These are phyloP conservation scores for Alternaria sp. DNA, from an alignment of 2,329 filamentous ascomycete species.

Conservation along the genomic window DNA sequence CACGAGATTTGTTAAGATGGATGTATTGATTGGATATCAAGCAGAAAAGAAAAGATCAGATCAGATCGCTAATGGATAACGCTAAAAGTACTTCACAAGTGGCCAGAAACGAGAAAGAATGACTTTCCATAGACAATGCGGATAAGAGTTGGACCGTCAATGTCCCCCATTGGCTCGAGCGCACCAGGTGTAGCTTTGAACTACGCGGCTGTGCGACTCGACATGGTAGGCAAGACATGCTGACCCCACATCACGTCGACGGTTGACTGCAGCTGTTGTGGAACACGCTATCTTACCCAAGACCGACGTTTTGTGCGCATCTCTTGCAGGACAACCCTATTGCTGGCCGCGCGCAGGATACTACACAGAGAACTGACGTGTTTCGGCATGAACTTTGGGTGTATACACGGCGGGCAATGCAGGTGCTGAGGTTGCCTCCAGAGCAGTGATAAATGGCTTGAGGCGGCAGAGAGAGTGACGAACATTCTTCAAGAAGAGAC, in stretches of 20 bases:
- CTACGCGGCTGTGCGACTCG: constrained; percentile 5
- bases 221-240: constrained; percentile 11
- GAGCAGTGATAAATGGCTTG: neutral
- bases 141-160: neutral
- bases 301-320: neutral
- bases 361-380: constrained; percentile 8
- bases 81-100: neutral
- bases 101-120: neutral
- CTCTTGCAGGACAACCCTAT: neutral
- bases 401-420: constrained; percentile 10
- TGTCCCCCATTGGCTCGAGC: constrained; percentile 1
- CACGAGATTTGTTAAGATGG: neutral
- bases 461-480: neutral
- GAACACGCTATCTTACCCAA: constrained; percentile 9
- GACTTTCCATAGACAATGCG: neutral
- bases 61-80: neutral
- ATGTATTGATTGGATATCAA: neutral
- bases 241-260: constrained; percentile 11
- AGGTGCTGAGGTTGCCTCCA: neutral
- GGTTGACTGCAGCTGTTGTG: constrained; percentile 13
- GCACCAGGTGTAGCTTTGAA: constrained; percentile 2
- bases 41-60: neutral
- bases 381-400: neutral
- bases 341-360: constrained; percentile 7
- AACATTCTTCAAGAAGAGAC: constrained; percentile 43